These are phyloP conservation scores for Heliocybe sulcata DNA, from an alignment of 1,284 basidiomycete genomes.

Conservation along the genomic window DNA sequence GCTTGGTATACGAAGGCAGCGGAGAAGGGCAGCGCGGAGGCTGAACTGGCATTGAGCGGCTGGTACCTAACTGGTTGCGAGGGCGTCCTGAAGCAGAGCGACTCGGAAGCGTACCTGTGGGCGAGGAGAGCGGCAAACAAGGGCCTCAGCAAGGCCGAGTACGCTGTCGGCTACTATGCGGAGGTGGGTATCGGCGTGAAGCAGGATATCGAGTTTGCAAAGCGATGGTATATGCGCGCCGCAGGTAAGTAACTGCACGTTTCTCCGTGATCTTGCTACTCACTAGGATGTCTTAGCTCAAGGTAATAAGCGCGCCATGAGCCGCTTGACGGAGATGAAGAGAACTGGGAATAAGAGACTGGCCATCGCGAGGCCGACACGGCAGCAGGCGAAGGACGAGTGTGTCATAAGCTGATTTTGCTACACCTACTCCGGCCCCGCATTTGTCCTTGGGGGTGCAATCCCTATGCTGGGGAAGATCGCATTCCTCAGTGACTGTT, in stretches of 20 bases:
- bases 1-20: conserved; percentile 99
- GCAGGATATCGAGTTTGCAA: conserved; percentile 92
- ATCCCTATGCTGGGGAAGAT: no score
- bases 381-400: conserved; percentile 88
- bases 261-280: not conserved
- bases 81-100: conserved; percentile 94
- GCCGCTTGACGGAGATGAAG: conserved; percentile 88
- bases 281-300: conserved; percentile 52
- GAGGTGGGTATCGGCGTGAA: conserved; percentile 98
- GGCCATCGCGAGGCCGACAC: conserved; percentile 76
- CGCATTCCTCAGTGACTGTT: no score
- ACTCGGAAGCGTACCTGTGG: conserved; percentile 97
- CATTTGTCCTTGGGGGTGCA: no score
- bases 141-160: conserved; percentile 90
- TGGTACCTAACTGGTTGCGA: conserved; percentile 98
- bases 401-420: conserved; percentile 70
- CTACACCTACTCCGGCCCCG: no score
- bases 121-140: conserved; percentile 90
- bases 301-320: conserved; percentile 94
- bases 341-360: conserved; percentile 66
- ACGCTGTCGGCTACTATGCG: conserved; percentile 95
- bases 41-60: conserved; percentile 92
- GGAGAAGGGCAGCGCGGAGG: conserved; percentile 90
- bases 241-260: conserved; percentile 58
- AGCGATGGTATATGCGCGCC: conserved; percentile 98